These are phyloP conservation scores for Cercospora zeae-maydis DNA, from an alignment of 2,329 filamentous ascomycete species.

Conservation along the genomic window DNA sequence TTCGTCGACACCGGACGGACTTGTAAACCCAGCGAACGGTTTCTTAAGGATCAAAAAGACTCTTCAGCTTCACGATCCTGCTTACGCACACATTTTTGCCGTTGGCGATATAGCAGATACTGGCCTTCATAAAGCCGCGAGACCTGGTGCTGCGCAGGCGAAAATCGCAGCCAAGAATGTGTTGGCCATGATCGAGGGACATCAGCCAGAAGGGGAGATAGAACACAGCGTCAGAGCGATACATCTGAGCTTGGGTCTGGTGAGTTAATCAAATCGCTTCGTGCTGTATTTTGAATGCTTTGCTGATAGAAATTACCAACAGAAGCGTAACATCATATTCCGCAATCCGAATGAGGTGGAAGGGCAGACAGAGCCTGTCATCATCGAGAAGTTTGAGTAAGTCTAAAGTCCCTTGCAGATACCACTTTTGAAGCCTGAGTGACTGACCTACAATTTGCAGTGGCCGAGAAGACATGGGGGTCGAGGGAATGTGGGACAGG, in stretches of 20 bases:
- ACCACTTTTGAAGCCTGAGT: neutral
- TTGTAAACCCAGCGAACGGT: slow-evolving; percentile 23
- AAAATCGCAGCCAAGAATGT: slow-evolving; percentile 55
- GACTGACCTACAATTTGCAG: neutral
- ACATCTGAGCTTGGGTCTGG: slow-evolving; percentile 20
- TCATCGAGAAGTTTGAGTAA: slow-evolving; percentile 21
- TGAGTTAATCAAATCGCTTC: neutral
- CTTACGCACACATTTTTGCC: slow-evolving; percentile 55
- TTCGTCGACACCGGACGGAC: slow-evolving; percentile 43
- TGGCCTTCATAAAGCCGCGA: slow-evolving; percentile 52
- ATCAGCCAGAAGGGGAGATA: slow-evolving; percentile 5
- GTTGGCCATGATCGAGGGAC: slow-evolving; percentile 41
- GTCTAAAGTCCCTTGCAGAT: neutral
- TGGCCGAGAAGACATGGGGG: slow-evolving; percentile 20
- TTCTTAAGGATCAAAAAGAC: slow-evolving; percentile 50
- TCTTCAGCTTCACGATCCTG: slow-evolving; percentile 53
- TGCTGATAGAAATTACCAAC: neutral
- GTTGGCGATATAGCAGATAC: slow-evolving; percentile 61
- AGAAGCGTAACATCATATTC: slow-evolving; percentile 22
- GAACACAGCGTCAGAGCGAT: slow-evolving; percentile 15
- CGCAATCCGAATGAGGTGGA: slow-evolving; percentile 20
- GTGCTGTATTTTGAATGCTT: neutral
- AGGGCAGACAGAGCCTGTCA: slow-evolving; percentile 16
- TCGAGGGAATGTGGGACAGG: slow-evolving; percentile 4
- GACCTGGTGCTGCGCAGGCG: slow-evolving; percentile 55